Evolutionary conservation across 176 grass and related monocot genomes (phyloP), one percentile per base, ranked within the genome.

Genomic region (Ensete ventricosum): DNA sequence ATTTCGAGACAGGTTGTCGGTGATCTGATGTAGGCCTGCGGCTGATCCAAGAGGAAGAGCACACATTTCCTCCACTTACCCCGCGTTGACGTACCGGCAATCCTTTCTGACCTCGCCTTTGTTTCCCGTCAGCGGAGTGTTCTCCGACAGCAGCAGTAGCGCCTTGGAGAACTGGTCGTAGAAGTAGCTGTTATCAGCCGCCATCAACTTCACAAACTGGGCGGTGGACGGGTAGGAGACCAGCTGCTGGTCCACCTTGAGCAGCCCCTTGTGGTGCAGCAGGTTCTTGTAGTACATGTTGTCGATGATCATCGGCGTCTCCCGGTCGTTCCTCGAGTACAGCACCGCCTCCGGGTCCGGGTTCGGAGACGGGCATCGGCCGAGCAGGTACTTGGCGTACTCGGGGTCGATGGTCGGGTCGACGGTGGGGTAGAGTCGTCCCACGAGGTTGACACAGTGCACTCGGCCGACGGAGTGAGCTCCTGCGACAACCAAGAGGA

Each of bases 211-310:
- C 8, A 91, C 89, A 64, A 75, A 91, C 0, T 83, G 74, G 17
- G 34, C 20, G 9, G 82, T 87, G 68, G 85, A 73, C 0, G 80
- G 69, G 70, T 91, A 83, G 51, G 83, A 70, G 1, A 71, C 79
- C 13, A 91, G 85, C 55, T 53, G 69, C 82, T 91, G 85, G 77
- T 91, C 89, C 3, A 87, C 80, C 1, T 87, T 80, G 8, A 91
- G 74, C 8, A 91, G 82, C 0, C 89, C 89, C 80, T 76, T 20
- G 10, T 75, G 21, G 1, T 50, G 54, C 0, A 91, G 21, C 0
- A 91, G 74, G 77, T 91, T 77, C 80, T 64, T 75, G 80, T 87
- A 82, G 82, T 91, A 91, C 73, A 78, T 55, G 85, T 91, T 91
- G 77, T 91, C 85, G 0, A 91, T 74, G 3, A 87, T 2, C 89